A percentile compares a stretch with the other conserved stretches of the same genome.
Evolutionary conservation across 306 rosid genomes (phyloP).

Genomic region (Senna siamea): DNA sequence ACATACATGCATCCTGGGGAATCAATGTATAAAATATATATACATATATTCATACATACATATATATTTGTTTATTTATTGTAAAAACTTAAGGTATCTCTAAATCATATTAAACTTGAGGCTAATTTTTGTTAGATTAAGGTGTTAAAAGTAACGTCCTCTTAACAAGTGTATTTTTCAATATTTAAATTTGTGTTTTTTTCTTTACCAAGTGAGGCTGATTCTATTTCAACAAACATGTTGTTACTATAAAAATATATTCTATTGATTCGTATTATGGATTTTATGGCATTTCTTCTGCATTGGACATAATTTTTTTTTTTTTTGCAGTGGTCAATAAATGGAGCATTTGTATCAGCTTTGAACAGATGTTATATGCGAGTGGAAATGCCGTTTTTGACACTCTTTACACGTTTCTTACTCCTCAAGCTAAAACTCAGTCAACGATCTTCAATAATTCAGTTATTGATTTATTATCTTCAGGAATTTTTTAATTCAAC

Average conservation of each 20-base stretch:
- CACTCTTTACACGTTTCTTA: conserved; percentile 31
- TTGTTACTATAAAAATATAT: too few species aligned
- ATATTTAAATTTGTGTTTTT: too few species aligned
- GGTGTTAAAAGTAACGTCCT: too few species aligned
- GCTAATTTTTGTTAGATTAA: too few species aligned
- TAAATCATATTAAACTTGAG: too few species aligned
- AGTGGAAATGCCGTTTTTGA: neutral
- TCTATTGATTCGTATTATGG: neutral
- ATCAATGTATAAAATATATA: neutral
- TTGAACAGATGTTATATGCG: neutral
- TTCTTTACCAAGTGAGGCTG: too few species aligned
- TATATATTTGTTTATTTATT: too few species aligned
- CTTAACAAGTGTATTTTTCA: too few species aligned
- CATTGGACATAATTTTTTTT: neutral
- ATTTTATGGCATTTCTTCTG: neutral
- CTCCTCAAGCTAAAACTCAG: conserved; percentile 13
- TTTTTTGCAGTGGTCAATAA: neutral
- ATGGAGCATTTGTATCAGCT: neutral
- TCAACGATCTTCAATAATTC: conserved; percentile 1
- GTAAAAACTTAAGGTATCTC: too few species aligned
- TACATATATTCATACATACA: too few species aligned
- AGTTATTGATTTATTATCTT: neutral
- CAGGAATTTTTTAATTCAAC: neutral
- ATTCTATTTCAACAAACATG: too few species aligned
- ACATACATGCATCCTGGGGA: neutral